These are phyloP conservation scores for Mortierella sp. DNA, from an alignment of 371 early-diverging fungal genomes.

Conservation along the genomic window DNA sequence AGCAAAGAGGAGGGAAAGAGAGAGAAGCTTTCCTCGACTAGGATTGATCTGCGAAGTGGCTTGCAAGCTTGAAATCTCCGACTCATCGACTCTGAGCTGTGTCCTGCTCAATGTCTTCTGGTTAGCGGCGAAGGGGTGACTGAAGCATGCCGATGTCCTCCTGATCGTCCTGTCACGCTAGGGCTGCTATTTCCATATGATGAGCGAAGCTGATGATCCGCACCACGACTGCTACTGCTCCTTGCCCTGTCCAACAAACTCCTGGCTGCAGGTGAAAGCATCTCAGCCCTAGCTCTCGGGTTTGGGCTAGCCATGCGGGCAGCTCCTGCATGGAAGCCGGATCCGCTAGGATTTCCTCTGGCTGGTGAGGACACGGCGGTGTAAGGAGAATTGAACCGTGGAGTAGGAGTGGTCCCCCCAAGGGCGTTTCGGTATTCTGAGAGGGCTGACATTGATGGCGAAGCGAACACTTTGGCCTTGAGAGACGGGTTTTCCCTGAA, in stretches of 20 bases:
- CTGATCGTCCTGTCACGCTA: background rate
- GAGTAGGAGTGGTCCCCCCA: slow-evolving; percentile 42
- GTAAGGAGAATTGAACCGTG: slow-evolving; percentile 38
- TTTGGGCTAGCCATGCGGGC: slow-evolving; percentile 29
- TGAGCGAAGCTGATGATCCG: slow-evolving; percentile 42
- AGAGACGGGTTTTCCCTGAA: slow-evolving; percentile 51
- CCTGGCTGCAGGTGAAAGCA: slow-evolving; percentile 45
- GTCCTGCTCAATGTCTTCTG: background rate
- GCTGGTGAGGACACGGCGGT: slow-evolving; percentile 10
- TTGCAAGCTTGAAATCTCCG: too few species aligned
- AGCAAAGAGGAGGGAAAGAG: background rate
- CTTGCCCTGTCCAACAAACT: slow-evolving; percentile 24
- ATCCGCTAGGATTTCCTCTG: slow-evolving; percentile 16
- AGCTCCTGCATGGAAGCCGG: background rate
- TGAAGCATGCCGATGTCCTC: slow-evolving; percentile 5
- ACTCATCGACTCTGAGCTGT: too few species aligned
- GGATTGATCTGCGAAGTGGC: too few species aligned
- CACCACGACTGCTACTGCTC: slow-evolving; percentile 9
- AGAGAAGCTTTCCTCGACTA: background rate
- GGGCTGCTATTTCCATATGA: slow-evolving; percentile 22
- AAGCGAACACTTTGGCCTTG: slow-evolving; percentile 36
- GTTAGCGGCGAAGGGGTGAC: slow-evolving; percentile 21
- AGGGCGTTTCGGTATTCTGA: slow-evolving; percentile 32
- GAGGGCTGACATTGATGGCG: slow-evolving; percentile 40
- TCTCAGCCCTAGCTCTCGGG: slow-evolving; percentile 38